Percentiles rank a stretch among this genome's conserved stretches.
Evolutionary conservation across 192 early-diverging fungal genomes (phyloP).

Genomic region (Backusella morwellensis): DNA sequence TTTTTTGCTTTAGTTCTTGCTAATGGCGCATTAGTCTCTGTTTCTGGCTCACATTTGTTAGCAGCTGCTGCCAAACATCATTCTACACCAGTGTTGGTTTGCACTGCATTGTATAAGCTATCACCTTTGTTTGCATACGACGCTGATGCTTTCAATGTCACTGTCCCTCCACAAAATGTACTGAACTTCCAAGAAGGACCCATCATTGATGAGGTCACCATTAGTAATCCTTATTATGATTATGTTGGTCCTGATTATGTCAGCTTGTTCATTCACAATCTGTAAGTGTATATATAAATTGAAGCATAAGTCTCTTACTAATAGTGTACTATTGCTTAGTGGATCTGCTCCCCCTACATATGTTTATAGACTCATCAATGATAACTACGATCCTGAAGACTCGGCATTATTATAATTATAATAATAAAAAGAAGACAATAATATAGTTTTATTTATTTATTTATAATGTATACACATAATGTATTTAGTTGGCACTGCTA

Average conservation of each 20-base stretch:
- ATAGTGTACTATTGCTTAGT: background rate
- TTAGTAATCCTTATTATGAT: slow-evolving; percentile 86
- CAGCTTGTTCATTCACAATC: slow-evolving; percentile 87
- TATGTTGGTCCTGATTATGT: slow-evolving; percentile 92
- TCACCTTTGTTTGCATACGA: slow-evolving; percentile 90
- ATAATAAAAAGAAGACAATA: background rate
- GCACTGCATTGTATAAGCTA: slow-evolving; percentile 87
- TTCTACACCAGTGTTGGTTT: slow-evolving; percentile 91
- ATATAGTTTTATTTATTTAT: background rate
- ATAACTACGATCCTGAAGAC: slow-evolving; percentile 44
- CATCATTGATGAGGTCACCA: slow-evolving; percentile 75
- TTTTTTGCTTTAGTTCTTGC: slow-evolving; percentile 55
- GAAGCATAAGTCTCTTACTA: background rate
- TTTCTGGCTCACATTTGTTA: slow-evolving; percentile 76
- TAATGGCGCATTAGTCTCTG: slow-evolving; percentile 89
- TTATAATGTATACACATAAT: background rate
- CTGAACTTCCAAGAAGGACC: slow-evolving; percentile 79
- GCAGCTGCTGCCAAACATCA: slow-evolving; percentile 92
- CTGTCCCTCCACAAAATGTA: slow-evolving; percentile 76
- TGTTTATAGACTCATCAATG: slow-evolving; percentile 58
- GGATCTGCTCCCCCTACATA: slow-evolving; percentile 28
- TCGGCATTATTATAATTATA: slow-evolving; percentile 24
- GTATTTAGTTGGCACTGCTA: slow-evolving; percentile 14
- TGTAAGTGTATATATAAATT: slow-evolving; percentile 47
- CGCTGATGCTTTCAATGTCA: slow-evolving; percentile 80